phyloP scores from a whole-genome alignment of 768 basidiomycete genomes.

The Termitomyces eurrhizus region DNA sequence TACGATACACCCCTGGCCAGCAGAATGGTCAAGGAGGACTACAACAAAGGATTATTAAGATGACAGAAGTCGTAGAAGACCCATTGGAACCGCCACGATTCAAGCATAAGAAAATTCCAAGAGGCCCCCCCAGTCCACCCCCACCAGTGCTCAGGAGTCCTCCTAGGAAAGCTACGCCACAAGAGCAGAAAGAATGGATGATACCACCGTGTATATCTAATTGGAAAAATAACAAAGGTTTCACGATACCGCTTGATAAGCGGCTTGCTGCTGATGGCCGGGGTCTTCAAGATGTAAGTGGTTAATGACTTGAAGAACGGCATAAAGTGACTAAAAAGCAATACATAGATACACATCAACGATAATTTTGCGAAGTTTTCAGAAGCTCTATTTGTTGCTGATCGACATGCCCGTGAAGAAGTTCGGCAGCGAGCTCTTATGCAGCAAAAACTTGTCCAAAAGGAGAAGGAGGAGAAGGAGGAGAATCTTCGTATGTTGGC shows the following conservation, averaged over 20 bases:
- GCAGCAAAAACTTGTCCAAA: constrained; percentile 98
- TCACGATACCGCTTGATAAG: constrained; percentile 97
- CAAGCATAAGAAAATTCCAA: constrained; percentile 98
- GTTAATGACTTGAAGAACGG: background rate
- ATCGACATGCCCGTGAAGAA: constrained; percentile 96
- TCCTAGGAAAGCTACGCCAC: constrained; percentile 91
- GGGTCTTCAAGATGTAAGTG: constrained; percentile 91
- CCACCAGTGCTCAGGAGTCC: constrained; percentile 94
- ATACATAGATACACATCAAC: constrained; percentile 85
- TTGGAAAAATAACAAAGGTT: constrained; percentile 99
- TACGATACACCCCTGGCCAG: constrained; percentile 95
- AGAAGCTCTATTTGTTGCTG: constrained; percentile 91
- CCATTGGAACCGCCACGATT: constrained; percentile 95
- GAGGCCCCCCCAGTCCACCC: constrained; percentile 94
- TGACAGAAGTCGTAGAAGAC: constrained; percentile 97
- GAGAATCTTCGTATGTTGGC: constrained; percentile 92
- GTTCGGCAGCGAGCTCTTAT: constrained; percentile 94
- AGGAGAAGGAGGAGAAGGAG: constrained; percentile 96
- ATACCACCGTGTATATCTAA: constrained; percentile 99
- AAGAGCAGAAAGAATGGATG: constrained; percentile 99
- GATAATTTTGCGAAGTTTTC: constrained; percentile 99
- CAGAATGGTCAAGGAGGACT: constrained; percentile 64
- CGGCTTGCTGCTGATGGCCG: constrained; percentile 97
- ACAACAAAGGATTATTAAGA: constrained; percentile 97
- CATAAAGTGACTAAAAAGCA: background rate